These are phyloP conservation scores for Penicillium arizonense DNA, from an alignment of 495 filamentous ascomycete genomes.

Conservation along the genomic window DNA sequence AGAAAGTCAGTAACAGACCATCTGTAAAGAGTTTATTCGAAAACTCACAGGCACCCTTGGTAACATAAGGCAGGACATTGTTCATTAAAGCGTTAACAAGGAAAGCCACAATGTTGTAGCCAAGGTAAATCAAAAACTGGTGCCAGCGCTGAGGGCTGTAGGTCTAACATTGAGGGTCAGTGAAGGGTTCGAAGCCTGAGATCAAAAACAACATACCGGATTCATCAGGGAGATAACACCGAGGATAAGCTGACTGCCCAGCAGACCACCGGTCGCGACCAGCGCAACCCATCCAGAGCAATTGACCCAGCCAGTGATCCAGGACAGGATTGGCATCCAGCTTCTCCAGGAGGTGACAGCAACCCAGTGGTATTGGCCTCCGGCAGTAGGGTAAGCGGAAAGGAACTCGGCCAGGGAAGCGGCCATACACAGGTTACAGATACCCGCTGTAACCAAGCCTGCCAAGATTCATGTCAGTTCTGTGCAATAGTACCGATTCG, in stretches of 20 bases:
- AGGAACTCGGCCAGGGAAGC: conserved; percentile 71
- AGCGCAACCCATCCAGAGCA: conserved; percentile 68
- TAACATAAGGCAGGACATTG: conserved; percentile 60
- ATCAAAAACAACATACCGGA: conserved; percentile 22
- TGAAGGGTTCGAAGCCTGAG: too few species aligned
- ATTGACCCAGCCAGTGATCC: conserved; percentile 76
- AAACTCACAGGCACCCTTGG: conserved; percentile 50
- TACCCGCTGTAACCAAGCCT: conserved; percentile 66
- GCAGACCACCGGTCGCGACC: conserved; percentile 46
- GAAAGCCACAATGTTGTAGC: conserved; percentile 60
- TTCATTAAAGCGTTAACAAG: conserved; percentile 68
- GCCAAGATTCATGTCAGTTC: not conserved
- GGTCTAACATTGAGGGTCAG: conserved; percentile 16
- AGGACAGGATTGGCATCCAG: conserved; percentile 63
- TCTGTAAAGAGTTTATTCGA: not conserved
- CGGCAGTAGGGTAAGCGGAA: conserved; percentile 67
- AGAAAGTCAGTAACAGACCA: not conserved
- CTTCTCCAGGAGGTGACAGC: conserved; percentile 54
- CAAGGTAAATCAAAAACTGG: conserved; percentile 72
- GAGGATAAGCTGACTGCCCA: conserved; percentile 58
- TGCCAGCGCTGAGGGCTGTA: conserved; percentile 65
- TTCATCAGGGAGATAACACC: conserved; percentile 60
- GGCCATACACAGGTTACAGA: conserved; percentile 71
- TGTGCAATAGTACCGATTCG: not conserved
- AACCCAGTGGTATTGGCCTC: conserved; percentile 76